Conservation (phyloP, 2,329 filamentous ascomycete genomes). For the Arthrobotrys entomopaga region DNA sequence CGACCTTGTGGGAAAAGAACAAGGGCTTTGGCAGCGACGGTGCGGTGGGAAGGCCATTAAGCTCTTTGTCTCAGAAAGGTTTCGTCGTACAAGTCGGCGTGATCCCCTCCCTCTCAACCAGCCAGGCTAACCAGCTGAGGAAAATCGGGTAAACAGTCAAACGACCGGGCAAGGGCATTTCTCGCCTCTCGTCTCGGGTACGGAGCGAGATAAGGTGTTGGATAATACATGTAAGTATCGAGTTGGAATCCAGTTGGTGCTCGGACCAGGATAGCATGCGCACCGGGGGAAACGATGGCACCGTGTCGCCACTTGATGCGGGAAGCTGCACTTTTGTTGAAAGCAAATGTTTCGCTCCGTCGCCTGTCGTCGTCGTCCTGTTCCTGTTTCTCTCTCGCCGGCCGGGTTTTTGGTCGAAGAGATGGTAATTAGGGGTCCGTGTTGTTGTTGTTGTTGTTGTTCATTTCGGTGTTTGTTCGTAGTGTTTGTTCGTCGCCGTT, state of each 20-base stretch:
- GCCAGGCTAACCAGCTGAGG: neutral
- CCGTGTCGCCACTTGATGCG: neutral
- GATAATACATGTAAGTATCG: too few relatives aligned
- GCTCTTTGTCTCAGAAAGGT: constrained; percentile 11
- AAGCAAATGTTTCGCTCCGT: too few relatives aligned
- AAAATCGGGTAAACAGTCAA: constrained; percentile 29
- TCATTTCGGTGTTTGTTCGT: neutral
- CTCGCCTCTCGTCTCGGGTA: neutral
- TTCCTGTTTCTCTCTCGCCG: too few relatives aligned
- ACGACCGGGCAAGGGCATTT: neutral
- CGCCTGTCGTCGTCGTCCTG: too few relatives aligned
- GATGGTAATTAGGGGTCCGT: too few relatives aligned
- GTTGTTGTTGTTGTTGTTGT: too few relatives aligned
- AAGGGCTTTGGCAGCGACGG: constrained; percentile 12
- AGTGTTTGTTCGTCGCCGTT: neutral
- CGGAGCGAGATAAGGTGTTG: too few relatives aligned
- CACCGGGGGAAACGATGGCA: too few relatives aligned
- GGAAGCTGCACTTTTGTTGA: too few relatives aligned
- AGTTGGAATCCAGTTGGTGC: too few relatives aligned
- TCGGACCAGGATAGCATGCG: too few relatives aligned
- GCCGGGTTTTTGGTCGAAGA: too few relatives aligned
- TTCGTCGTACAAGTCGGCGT: constrained; percentile 8
- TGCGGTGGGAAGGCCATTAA: constrained; percentile 3
- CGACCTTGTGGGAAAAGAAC: constrained; percentile 26
- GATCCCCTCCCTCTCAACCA: neutral